Evolutionary conservation across 1,284 basidiomycete species (phyloP), one percentile per base, ranked within the genome.

Genomic region (Ceratobasidium sp.): DNA sequence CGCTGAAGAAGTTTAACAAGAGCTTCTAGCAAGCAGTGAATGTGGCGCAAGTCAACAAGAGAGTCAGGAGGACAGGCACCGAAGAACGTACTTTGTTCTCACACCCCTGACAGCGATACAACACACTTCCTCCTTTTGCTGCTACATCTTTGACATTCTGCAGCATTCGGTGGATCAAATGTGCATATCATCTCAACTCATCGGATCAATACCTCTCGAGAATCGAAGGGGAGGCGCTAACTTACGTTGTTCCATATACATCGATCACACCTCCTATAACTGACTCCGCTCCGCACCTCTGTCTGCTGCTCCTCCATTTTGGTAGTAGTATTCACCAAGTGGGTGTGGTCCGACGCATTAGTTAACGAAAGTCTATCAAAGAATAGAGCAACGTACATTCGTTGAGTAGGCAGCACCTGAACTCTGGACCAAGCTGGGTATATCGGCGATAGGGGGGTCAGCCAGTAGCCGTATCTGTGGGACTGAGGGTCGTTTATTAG

Each of bases 211-310:
- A 49, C 46, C 18, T 33, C 33, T 33, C 33, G 46, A 10, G 12
- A 18, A 12, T 28, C 6, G 28, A 9, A n/a, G 44, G 67, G 73
- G 39, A 44, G 78, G 40, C 28, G 33, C 80, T 64, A 75, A 91
- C 79, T 33, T 33, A 93, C 93, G 91, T 95, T 95, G 83, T 94
- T 89, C 82, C 91, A 92, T 85, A 94, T 95, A 88, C 93, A 95
- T 82, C 94, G 90, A 13, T 89, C 92, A 84, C 93, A 95, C 61
- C 93, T 93, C 79, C 94, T 93, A 78, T 91, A 90, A 76, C 93
- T 94, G 63, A 26, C 46, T 55, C 53, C 64, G 28, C 64, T 46
- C 49, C 55, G 64, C 42, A 64, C 72, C 13, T 67, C 63, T 13
- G 63, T 76, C 1, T 61, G 72, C 18, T 66, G 63, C 28, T 42